Evolutionary conservation across 106 monocot genomes (phyloP), one percentile per base, ranked within the genome.

Genomic region (Narthecium ossifragum): DNA sequence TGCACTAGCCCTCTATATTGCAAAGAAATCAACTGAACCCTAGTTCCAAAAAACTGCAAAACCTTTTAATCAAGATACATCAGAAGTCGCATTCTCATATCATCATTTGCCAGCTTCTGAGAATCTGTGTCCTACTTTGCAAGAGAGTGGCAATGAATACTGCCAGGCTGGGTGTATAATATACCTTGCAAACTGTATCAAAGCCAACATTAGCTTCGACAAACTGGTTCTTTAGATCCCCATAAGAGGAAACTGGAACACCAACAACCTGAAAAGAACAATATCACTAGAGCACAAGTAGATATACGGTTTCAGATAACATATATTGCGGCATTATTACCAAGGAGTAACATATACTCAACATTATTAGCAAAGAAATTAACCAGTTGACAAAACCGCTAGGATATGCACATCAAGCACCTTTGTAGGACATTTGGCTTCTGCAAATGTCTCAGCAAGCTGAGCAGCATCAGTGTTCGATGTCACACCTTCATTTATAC

Each of bases 151-250:
- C n/a, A n/a, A n/a, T n/a, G n/a, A n/a, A n/a, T n/a, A n/a, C n/a
- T n/a, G n/a, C n/a, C n/a, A n/a, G n/a, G n/a, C n/a, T n/a, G n/a
- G n/a, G n/a, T n/a, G n/a, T n/a, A n/a, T n/a, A n/a, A n/a, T n/a
- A n/a, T n/a, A 75, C 80, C 75, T 80, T 80, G 60, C 80, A 80
- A 15, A 80, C 49, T 21, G 80, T 80, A 60, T 80, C 80, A 58
- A 80, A 80, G 50, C 80, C 80, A 38, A 80, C 80, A 67, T 80
- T 71, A 55, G 80, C 74, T 67, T 80, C 80, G 36, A 80, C 80
- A 62, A 80, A 80, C 37, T 80, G 80, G 61, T 80, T 80, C 65
- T 55, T 74, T 13, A 80, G 48, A 61, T 80, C 80, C n/a, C 80
- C 80, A 58, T 80, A 74, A 13, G 64, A 70, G 29, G 80, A 61